Evolutionary conservation across 2,329 filamentous ascomycete species (phyloP), one percentile per base, ranked within the genome.

Genomic region (Penicillium frequentans): DNA sequence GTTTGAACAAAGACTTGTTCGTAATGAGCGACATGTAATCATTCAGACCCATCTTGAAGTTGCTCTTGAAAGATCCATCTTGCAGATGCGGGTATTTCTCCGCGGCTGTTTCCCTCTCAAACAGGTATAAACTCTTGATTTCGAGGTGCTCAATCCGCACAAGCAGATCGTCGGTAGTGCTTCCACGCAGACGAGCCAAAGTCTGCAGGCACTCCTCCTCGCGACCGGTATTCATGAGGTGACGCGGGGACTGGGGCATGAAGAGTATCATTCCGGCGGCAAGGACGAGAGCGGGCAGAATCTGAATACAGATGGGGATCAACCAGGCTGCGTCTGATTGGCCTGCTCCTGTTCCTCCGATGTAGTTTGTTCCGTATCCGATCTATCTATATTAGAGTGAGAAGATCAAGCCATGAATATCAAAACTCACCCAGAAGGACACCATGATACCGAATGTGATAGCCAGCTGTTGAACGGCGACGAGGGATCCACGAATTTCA

Each of bases 181-280:
- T 79, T 9, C 78, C 81, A n/a, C 90, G 86, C 3, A 93, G 83
- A 29, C 71, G 77, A 0, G 88, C 84, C 1, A 92, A 78, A 0
- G 86, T 85, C 10, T 72, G 69, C 3, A 85, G 82, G 0, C 87
- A 88, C 70, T 93, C 89, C 0, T 81, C 79, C 65, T 91, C 88
- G 23, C 88, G 84, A 49, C 77, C 79, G 57, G 88, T 85, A 65
- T 91, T 86, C 19, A 90, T 77, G 0, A 93, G 81, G 85, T 88
- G 91, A 62, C 90, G 82, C 0, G 90, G 89, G 0, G 84, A 88
- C 71, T 90, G 91, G 0, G 90, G 90, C 88, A 93, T 90, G 75
- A 90, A 90, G 4, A 89, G 68, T 23, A 73, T 58, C 82, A 92
- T 92, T 37, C 90, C 89, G 9, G 81, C 62, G 14, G 87, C 84